phyloP scores from a whole-genome alignment of 2,329 filamentous ascomycete species.

The Fusarium nelsonii region DNA sequence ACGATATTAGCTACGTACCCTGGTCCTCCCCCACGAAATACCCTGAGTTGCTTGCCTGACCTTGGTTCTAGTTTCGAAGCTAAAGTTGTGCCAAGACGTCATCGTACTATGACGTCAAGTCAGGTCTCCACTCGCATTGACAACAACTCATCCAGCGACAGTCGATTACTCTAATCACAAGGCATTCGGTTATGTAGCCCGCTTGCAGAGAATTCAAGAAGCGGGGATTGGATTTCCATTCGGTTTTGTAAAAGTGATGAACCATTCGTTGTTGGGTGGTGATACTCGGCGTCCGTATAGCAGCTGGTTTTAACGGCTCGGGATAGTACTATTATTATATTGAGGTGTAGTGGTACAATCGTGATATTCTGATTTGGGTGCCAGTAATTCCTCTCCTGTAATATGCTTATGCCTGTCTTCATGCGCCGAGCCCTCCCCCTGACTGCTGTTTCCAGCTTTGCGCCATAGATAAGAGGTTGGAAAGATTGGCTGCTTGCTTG shows the following conservation, averaged over 20 bases:
- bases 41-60: not conserved
- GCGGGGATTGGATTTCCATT: too few relatives aligned
- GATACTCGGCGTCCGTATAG: not conserved
- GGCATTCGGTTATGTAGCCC: not conserved
- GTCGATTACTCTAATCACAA: slow-evolving; percentile 2
- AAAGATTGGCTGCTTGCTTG: slow-evolving; percentile 84
- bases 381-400: not conserved
- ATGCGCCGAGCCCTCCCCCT: slow-evolving; percentile 53
- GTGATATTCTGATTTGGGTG: not conserved
- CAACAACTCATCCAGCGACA: not conserved
- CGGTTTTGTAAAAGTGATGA: not conserved
- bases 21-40: not conserved
- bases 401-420: slow-evolving; percentile 6
- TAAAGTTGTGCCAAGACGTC: slow-evolving; percentile 17
- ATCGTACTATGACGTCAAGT: slow-evolving; percentile 32
- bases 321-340: slow-evolving; percentile 13
- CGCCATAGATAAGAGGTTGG: slow-evolving; percentile 85
- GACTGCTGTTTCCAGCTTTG: slow-evolving; percentile 87
- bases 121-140: not conserved
- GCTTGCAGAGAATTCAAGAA: not conserved
- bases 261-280: not conserved
- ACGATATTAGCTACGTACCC: not conserved
- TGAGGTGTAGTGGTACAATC: not conserved
- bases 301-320: not conserved
- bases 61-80: slow-evolving; percentile 15